Conservation (phyloP, 495 filamentous ascomycete genomes). For the Penicillium coffeae region DNA sequence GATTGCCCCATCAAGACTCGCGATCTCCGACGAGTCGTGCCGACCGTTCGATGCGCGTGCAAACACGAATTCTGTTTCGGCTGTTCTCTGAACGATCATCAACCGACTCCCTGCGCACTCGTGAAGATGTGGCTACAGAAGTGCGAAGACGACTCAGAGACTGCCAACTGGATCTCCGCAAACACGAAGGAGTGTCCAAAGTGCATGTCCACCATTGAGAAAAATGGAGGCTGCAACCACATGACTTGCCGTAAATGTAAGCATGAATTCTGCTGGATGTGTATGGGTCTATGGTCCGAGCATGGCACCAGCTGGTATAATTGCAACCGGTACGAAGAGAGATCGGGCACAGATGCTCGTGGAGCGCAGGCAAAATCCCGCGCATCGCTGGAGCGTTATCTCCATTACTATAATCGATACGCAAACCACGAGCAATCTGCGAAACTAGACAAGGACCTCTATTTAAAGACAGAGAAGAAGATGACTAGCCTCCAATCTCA, state of each 20-base stretch:
- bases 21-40: constrained; percentile 78
- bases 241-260: constrained; percentile 99
- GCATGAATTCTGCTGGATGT: constrained; percentile 99
- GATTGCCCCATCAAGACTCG: constrained; percentile 84
- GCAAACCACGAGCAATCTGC: constrained; percentile 98
- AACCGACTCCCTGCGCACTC: constrained; percentile 83
- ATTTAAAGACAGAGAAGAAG: constrained; percentile 95
- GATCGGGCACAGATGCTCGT: constrained; percentile 82
- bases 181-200: constrained; percentile 98
- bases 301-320: constrained; percentile 99
- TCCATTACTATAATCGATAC: constrained; percentile 98
- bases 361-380: constrained; percentile 87
- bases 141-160: constrained; percentile 97
- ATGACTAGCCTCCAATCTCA: constrained; percentile 92
- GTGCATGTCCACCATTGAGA: constrained; percentile 95
- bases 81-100: constrained; percentile 89
- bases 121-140: constrained; percentile 98
- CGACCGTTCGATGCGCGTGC: constrained; percentile 82
- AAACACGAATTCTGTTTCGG: constrained; percentile 90
- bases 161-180: constrained; percentile 98
- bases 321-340: constrained; percentile 96
- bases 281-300: constrained; percentile 97
- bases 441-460: constrained; percentile 94
- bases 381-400: constrained; percentile 84
- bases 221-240: constrained; percentile 98